A percentile compares a stretch with the other conserved stretches of the same genome.
Evolutionary conservation across 768 basidiomycete genomes (phyloP).

Genomic region (Psilocybe tampanensis): DNA sequence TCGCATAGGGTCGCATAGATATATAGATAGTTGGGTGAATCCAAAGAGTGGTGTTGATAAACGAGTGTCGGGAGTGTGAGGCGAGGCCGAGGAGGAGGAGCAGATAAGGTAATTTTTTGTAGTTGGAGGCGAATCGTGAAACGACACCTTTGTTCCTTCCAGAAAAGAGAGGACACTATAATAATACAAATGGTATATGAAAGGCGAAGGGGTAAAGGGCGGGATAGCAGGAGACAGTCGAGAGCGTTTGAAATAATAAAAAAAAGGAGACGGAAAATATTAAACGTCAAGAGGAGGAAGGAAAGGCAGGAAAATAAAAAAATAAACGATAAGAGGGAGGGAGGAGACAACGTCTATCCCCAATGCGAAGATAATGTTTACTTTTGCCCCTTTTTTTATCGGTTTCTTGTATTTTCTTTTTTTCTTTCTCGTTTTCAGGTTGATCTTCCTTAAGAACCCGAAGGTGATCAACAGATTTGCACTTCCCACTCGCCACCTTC

Average conservation of each 20-base stretch:
- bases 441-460: not conserved
- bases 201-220: conserved; percentile 5
- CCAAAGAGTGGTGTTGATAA: too few relatives aligned
- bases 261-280: not conserved
- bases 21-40: too few relatives aligned
- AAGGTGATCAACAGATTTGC: conserved; percentile 67
- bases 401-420: not conserved
- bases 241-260: conserved; percentile 9
- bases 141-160: too few relatives aligned
- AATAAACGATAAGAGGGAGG: conserved; percentile 2
- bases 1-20: conserved; percentile 1
- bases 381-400: not conserved
- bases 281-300: conserved; percentile 3
- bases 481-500: conserved; percentile 84
- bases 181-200: not conserved
- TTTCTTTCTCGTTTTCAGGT: not conserved
- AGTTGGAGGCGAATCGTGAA: too few relatives aligned
- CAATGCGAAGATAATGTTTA: not conserved
- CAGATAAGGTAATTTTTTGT: too few relatives aligned
- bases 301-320: conserved; percentile 6
- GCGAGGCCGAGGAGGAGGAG: too few relatives aligned
- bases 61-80: too few relatives aligned
- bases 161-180: too few relatives aligned
- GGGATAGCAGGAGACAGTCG: conserved; percentile 5
- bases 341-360: not conserved